Base-by-base conservation (phyloP, 129 eudicot genomes). In the Chrysanthemum seticuspe region DNA sequence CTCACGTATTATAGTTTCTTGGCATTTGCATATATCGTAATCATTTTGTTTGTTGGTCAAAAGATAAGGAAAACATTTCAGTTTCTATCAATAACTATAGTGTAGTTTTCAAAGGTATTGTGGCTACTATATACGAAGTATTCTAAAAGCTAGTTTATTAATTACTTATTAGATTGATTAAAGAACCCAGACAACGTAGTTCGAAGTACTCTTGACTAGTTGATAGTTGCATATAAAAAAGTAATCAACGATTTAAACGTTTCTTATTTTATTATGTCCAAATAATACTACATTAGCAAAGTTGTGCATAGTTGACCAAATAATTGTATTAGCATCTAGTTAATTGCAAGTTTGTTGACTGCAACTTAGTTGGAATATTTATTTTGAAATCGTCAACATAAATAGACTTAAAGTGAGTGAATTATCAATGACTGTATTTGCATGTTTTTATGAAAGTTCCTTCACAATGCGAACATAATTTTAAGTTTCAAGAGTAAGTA, bases 291-390 rank as follows among this genome's bases (percentile, higher is more conserved):
- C 12, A 56, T 12, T 71, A 48, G 49, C 72, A 6, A 59, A 76
- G 80, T n/a, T 76, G 70, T 48, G 69, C 52, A 45, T 71, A 55
- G 47, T 78, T 78, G 82, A 78, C 82, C 82, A 54, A 23, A 23
- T 64, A 64, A 54, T 8, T 64, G 59, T 21, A 34, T 55, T 53
- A 62, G 59, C 71, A 21, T 62, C 40, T 76, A 69, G 76, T 13
- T 9, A 29, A 29, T 29, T 71, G 72, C 61, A 62, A 62, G 49
- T 56, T 19, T 27, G 36, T 31, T 71, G 72, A 78, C 72, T 70
- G 13, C 11, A n/a, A 36, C 29, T 49, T 62, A 70, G 8, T 44
- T 72, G 15, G 40, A 23, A 44, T 53, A 62, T 63, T 27, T 71
- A 23, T 45, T 78, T 54, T 50, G 50, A 78, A 64, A 15, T 34